Evolutionary conservation across 768 basidiomycete genomes (phyloP), one percentile per base, ranked within the genome.

Genomic region (Suillus variegatus): DNA sequence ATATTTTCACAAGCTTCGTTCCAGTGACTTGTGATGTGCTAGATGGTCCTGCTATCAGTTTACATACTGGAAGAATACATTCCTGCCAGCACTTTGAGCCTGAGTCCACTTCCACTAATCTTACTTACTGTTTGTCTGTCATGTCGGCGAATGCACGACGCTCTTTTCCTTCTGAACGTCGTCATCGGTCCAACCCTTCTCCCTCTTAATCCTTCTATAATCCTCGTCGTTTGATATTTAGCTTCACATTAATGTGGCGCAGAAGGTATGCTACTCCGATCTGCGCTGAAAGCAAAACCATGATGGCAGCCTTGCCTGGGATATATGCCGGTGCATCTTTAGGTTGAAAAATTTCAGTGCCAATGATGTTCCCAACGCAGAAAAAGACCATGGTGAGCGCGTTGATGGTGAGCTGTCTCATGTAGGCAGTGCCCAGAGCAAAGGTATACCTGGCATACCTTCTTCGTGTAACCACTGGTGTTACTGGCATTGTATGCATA

Each of bases 301-400:
- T 72, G 61, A 80, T 74, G 10, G 75, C 61, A 28, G 76, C 67
- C 67, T 80, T 79, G 57, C 79, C 77, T 2, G 77, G 78, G 12
- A 74, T 69, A 64, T 78, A 78, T 9, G 60, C 62, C 0, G 72
- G 72, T 6, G 72, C 71, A 52, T 72, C 72, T 12, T 72, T 60
- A 6, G 72, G 69, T 1, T 68, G 71, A 51, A 77, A 72, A 28
- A 76, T 72, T 60, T 67, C 65, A 9, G 70, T 69, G 4, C 73
- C 77, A 32, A 71, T 46, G 55, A 73, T 63, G 60, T 74, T 76
- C 1, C 72, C 67, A 8, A 72, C 47, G 36, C 60, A 64, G 62
- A 69, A 71, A 35, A 69, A 66, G 16, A 62, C 64, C 20, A 72
- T 44, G 10, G 68, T 68, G 64, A 70, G 12, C 5, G 68, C 68